Evolutionary conservation across 768 basidiomycete genomes (phyloP), one percentile per base, ranked within the genome.

Genomic region (Pulveroboletus sp.): DNA sequence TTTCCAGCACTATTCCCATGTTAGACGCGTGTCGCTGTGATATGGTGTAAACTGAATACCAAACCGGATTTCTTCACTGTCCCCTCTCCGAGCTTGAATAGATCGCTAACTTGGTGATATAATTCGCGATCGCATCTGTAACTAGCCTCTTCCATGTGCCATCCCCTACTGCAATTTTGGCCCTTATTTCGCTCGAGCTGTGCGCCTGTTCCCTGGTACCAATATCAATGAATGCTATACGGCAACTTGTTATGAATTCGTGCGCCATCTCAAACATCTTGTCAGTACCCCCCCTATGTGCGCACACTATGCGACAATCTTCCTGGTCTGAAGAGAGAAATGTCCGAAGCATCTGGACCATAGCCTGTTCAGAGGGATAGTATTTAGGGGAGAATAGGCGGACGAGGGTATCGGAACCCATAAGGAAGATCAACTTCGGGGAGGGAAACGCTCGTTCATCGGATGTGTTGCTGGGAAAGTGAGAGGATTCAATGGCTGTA

Each of bases 401-500:
- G 49, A 82, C 79, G 40, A 97, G 76, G 2, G 94, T 97, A 62
- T 96, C 94, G 39, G 81, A 77, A 6, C 94, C 93, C 50, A 91
- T 71, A 26, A 92, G 70, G 64, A 92, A 93, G 2, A 79, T 78
- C 17, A 93, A 68, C 51, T 78, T 74, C 4, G 75, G 64, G 27
- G 45, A 50, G 33, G 49, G 53, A 46, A 54, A 33, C 28, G 52
- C 48, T 35, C 42, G 44, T 28, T 57, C 46, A 39, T 65, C 53
- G 31, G 48, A 43, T 30, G 58, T 50, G 24, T 33, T 18, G n/a
- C 18, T 11, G 5, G 33, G 15, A 17, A 35, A 21, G 43, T 13
- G 18, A 24, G 41, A 39, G 31, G 43, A 24, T 32, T 24, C 35
- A 40, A 39, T 30, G 30, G 61, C 2, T 9, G 56, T 26, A 18